A percentile compares a stretch with the other conserved stretches of the same genome.
phyloP scores from a whole-genome alignment of 306 rosid genomes.

The Pyrus pyrifolia region DNA sequence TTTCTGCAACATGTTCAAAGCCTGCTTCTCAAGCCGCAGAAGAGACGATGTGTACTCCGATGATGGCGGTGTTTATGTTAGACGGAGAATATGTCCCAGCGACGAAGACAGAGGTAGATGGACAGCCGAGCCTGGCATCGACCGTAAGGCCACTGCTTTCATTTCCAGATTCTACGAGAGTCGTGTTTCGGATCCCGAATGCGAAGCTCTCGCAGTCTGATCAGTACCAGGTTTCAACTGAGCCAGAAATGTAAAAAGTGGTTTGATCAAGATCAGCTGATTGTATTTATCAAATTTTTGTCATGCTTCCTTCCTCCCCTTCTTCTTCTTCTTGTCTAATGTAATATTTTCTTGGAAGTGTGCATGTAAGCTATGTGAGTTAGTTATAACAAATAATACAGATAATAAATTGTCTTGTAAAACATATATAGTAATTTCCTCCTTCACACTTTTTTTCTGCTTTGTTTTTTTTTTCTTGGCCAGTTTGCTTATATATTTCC shows the following conservation, averaged over 20 bases:
- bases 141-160: slow-evolving; percentile 69
- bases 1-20: slow-evolving; percentile 49
- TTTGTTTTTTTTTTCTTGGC: too few relatives aligned
- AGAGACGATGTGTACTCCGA: slow-evolving; percentile 37
- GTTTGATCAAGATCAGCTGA: too few relatives aligned
- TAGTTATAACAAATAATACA: neutral
- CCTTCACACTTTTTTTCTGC: too few relatives aligned
- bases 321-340: neutral
- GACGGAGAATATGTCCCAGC: slow-evolving; percentile 59
- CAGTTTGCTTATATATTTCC: too few relatives aligned
- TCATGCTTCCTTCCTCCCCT: neutral
- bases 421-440: too few relatives aligned
- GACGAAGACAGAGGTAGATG: slow-evolving; percentile 73
- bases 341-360: slow-evolving; percentile 8
- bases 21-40: slow-evolving; percentile 51
- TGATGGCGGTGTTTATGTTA: slow-evolving; percentile 33
- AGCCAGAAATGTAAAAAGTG: neutral
- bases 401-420: neutral
- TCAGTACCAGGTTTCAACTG: neutral
- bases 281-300: neutral
- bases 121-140: slow-evolving; percentile 94
- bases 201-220: slow-evolving; percentile 29
- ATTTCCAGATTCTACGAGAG: slow-evolving; percentile 65
- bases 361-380: slow-evolving; percentile 7
- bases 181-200: slow-evolving; percentile 47